Conservation (phyloP, 2,329 filamentous ascomycete genomes). For the Microdochium paspali region DNA sequence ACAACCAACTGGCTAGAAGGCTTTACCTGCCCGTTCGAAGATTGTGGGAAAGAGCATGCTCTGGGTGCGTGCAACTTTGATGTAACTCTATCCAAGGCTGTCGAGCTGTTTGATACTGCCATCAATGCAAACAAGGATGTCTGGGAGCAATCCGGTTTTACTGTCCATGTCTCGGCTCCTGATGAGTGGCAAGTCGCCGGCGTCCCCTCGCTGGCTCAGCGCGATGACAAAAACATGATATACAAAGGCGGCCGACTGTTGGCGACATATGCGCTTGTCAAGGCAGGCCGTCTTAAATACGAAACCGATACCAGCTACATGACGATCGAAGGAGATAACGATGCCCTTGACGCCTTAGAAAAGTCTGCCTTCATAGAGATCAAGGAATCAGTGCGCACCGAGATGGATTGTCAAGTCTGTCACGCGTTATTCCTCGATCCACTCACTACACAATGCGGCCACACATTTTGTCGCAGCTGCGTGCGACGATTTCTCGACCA, state of each 20-base stretch:
- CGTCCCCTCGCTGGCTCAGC: conserved; percentile 27
- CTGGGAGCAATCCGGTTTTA: conserved; percentile 23
- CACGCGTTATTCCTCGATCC: conserved; percentile 75
- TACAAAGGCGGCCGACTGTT: conserved; percentile 50
- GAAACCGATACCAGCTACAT: conserved; percentile 16
- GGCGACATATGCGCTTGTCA: conserved; percentile 57
- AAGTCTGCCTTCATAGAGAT: conserved; percentile 43
- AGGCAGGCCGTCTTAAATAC: conserved; percentile 23
- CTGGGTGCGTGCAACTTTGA: conserved; percentile 68
- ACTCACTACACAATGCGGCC: conserved; percentile 75
- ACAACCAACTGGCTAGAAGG: conserved; percentile 56
- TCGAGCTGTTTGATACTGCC: conserved; percentile 47
- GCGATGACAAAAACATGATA: conserved; percentile 21
- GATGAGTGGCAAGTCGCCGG: conserved; percentile 31
- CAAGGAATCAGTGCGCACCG: conserved; percentile 51
- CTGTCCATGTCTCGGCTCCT: conserved; percentile 26
- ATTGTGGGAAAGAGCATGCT: conserved; percentile 64
- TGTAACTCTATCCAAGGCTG: conserved; percentile 65
- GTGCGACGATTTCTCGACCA: conserved; percentile 69
- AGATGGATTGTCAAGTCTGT: conserved; percentile 84
- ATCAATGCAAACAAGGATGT: conserved; percentile 30
- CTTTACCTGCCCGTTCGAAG: conserved; percentile 62
- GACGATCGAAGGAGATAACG: conserved; percentile 16
- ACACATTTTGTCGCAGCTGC: conserved; percentile 81
- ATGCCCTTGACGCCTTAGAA: conserved; percentile 29